These are phyloP conservation scores for Dryas drummondii DNA, from an alignment of 306 rosid genomes.

Conservation along the genomic window DNA sequence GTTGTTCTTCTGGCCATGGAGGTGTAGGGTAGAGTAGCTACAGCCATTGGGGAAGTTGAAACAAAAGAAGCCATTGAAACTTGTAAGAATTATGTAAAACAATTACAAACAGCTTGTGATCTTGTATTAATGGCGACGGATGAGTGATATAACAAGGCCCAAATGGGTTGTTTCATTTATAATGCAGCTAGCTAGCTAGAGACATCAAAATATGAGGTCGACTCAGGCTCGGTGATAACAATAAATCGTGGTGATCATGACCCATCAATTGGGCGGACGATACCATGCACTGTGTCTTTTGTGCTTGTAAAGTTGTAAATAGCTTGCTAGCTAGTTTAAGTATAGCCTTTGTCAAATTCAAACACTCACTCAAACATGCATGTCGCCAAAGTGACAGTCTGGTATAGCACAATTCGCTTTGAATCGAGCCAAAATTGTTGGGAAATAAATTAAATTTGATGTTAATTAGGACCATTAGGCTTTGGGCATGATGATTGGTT, in stretches of 20 bases:
- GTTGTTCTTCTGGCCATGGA: constrained; percentile 26
- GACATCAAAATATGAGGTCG: not conserved
- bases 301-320: constrained; percentile 2
- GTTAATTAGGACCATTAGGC: too few species aligned
- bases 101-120: not conserved
- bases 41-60: constrained; percentile 28
- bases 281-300: constrained; percentile 15
- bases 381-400: too few species aligned
- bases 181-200: not conserved
- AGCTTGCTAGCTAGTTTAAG: not conserved
- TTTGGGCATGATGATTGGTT: too few species aligned
- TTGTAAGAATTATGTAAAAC: not conserved
- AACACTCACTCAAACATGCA: not conserved
- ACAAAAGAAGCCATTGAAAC: constrained; percentile 43
- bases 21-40: constrained; percentile 30
- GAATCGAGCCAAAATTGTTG: too few species aligned
- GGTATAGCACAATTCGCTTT: too few species aligned
- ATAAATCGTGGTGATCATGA: not conserved
- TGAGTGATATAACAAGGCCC: not conserved
- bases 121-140: not conserved
- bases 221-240: not conserved
- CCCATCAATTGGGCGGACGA: constrained; percentile 7
- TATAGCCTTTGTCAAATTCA: not conserved
- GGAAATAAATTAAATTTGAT: too few species aligned
- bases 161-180: not conserved